phyloP scores from a whole-genome alignment of 106 monocot genomes.

The Platanthera guangdongensis region DNA sequence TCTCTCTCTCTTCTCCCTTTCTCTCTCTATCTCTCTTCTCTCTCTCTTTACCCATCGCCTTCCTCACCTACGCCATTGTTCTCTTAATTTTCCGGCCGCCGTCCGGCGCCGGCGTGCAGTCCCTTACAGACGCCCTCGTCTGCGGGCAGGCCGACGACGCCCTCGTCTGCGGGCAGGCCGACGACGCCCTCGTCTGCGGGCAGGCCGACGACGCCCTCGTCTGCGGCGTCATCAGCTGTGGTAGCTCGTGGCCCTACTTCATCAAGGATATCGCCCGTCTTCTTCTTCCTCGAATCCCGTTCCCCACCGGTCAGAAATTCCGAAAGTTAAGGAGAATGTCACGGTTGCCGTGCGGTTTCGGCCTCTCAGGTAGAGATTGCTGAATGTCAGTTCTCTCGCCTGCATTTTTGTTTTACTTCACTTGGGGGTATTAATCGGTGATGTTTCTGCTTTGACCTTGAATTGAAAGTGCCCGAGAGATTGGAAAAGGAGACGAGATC shows the following conservation, averaged over 20 bases:
- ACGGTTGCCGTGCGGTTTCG: constrained; percentile 89
- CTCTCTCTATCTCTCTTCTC: too few relatives aligned
- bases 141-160: constrained; percentile 19
- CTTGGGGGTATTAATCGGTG: neutral
- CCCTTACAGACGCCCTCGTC: constrained; percentile 23
- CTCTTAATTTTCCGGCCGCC: too few relatives aligned
- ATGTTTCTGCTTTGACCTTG: neutral
- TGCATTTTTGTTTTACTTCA: neutral
- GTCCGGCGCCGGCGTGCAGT: too few relatives aligned
- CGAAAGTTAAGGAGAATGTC: constrained; percentile 78
- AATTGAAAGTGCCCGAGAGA: constrained; percentile 61
- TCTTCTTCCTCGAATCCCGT: constrained; percentile 8
- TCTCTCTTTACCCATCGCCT: too few relatives aligned
- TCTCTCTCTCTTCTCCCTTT: too few relatives aligned
- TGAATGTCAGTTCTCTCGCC: neutral
- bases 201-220: constrained; percentile 33
- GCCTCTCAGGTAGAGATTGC: constrained; percentile 56
- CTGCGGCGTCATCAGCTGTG: constrained; percentile 7
- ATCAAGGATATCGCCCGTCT: constrained; percentile 19
- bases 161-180: constrained; percentile 30
- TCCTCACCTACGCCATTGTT: too few relatives aligned
- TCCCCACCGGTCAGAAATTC: constrained; percentile 14
- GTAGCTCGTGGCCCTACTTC: neutral
- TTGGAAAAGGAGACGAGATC: constrained; percentile 92
- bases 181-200: constrained; percentile 22